Base-by-base conservation (phyloP, 768 basidiomycete genomes). In the Leccinum aurantiacum region DNA sequence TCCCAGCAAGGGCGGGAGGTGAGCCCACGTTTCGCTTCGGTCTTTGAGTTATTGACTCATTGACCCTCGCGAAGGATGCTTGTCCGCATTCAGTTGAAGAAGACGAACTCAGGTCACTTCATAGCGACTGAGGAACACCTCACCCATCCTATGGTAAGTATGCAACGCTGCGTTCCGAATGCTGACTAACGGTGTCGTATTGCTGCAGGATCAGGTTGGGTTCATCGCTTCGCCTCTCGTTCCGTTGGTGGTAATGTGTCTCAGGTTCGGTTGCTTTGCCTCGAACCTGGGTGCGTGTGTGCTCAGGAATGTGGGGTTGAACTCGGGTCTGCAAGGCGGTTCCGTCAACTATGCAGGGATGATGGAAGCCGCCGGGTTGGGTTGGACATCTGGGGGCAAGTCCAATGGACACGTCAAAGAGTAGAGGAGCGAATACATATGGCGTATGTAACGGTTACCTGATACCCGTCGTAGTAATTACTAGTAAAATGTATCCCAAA, bases 61-160 rank as follows among this genome's bases (percentile, higher is more conserved):
- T 7, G 4, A n/a, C 13, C 6, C 8, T 57, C 33, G 29, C 11
- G 19, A 50, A 84, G 82, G 24, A 74, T 86, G 47, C 44, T 84
- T 24, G 77, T 81, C 27, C 80, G 81, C 53, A 66, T 89, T 48
- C 80, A 75, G 3, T 77, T 89, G n/a, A 76, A 71, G 49, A 77
- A 84, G 67, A 69, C 71, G 47, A 68, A 72, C 19, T 76, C 70
- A 1, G 53, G 71, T 3, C 77, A 78, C 65, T 78, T 79, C 52
- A 87, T 89, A 51, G 64, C 73, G 1, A 69, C 74, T 54, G 85
- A 89, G 63, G 85, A 88, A 64, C 84, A 87, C 65, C 80, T 84
- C 57, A 82, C 81, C 61, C 82, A 83, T 63, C 78, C 85, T 3
- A 81, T 83, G 60, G 84, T 81, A 58, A 19, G 63, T 15, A 13